Evolutionary conservation across 2,329 filamentous ascomycete genomes (phyloP).

Genomic region (Cytospora mali): DNA sequence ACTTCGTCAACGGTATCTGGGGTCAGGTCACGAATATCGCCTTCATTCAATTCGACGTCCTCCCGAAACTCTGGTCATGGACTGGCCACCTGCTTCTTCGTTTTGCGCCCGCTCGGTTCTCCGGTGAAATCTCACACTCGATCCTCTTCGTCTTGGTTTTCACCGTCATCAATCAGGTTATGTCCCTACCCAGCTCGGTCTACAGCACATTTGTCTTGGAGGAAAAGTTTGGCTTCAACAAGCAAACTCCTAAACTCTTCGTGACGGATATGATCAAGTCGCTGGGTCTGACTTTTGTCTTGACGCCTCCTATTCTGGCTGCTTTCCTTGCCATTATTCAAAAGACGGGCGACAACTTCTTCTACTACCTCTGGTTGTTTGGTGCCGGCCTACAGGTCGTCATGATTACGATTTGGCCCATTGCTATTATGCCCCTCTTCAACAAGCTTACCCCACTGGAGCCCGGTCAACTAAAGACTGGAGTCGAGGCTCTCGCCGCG

Average conservation of each 20-base stretch:
- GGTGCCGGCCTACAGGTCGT: slow-evolving; percentile 87
- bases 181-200: slow-evolving; percentile 79
- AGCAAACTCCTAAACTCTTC: slow-evolving; percentile 89
- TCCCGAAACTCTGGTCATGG: slow-evolving; percentile 86
- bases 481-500: slow-evolving; percentile 81
- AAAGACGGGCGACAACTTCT: slow-evolving; percentile 91
- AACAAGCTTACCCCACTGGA: slow-evolving; percentile 96
- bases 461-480: slow-evolving; percentile 82
- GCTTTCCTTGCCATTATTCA: slow-evolving; percentile 94
- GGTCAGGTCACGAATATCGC: slow-evolving; percentile 85
- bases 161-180: slow-evolving; percentile 75
- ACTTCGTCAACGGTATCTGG: slow-evolving; percentile 79
- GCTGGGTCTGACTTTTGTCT: slow-evolving; percentile 75
- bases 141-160: slow-evolving; percentile 91
- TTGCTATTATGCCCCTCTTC: slow-evolving; percentile 91
- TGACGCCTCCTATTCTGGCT: slow-evolving; percentile 86
- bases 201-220: slow-evolving; percentile 97
- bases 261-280: slow-evolving; percentile 89
- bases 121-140: slow-evolving; percentile 90
- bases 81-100: slow-evolving; percentile 73
- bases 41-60: slow-evolving; percentile 87
- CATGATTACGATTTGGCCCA: slow-evolving; percentile 94
- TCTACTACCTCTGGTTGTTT: slow-evolving; percentile 97
- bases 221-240: slow-evolving; percentile 98
- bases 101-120: slow-evolving; percentile 77